phyloP scores from a whole-genome alignment of 768 basidiomycete species.

The Pulveroboletus sp. region DNA sequence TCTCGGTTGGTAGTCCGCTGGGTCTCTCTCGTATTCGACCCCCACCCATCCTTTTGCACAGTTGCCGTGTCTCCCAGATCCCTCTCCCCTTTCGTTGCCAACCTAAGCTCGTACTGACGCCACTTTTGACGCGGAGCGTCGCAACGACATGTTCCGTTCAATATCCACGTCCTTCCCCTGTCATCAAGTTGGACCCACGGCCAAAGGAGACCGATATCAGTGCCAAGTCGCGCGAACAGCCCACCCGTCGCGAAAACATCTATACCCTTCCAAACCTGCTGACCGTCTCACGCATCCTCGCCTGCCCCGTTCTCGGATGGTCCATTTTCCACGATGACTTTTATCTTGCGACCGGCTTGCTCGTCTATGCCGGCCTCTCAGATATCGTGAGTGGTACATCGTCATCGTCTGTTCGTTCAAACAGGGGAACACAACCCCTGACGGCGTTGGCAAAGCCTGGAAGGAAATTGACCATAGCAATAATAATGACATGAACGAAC shows the following conservation, averaged over 20 bases:
- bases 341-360: slow-evolving; percentile 70
- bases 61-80: background rate
- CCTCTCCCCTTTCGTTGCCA: background rate
- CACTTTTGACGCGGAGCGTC: slow-evolving; percentile 8
- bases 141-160: slow-evolving; percentile 7
- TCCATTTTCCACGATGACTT: slow-evolving; percentile 81
- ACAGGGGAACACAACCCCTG: background rate
- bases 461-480: background rate
- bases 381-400: slow-evolving; percentile 63
- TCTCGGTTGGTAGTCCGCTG: background rate
- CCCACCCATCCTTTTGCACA: background rate
- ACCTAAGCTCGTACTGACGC: background rate
- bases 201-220: slow-evolving; percentile 3
- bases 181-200: background rate
- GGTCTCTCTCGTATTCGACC: slow-evolving; percentile 8
- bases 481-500: background rate
- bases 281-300: slow-evolving; percentile 79
- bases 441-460: background rate
- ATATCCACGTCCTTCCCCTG: slow-evolving; percentile 12
- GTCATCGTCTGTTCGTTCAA: background rate
- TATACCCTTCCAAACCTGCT: slow-evolving; percentile 93
- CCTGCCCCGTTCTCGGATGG: slow-evolving; percentile 92
- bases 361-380: slow-evolving; percentile 89
- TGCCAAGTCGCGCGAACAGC: slow-evolving; percentile 21
- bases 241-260: slow-evolving; percentile 69